phyloP scores from a whole-genome alignment of 345 rosid genomes.

The Melaleuca quinquenervia region DNA sequence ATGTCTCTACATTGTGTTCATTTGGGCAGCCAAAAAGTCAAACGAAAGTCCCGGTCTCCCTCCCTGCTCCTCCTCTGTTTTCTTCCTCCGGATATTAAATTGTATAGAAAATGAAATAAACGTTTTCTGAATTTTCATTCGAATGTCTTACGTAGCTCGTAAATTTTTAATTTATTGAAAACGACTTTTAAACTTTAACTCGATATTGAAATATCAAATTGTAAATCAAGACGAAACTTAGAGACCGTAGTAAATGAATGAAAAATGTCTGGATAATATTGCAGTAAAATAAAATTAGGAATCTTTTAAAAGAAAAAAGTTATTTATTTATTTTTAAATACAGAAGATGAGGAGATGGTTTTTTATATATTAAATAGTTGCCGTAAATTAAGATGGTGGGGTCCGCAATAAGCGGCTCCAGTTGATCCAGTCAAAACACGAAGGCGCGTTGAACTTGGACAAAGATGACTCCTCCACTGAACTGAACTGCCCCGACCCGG shows the following conservation, averaged over 20 bases:
- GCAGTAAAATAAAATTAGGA: too few species aligned
- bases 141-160: too few species aligned
- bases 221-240: too few species aligned
- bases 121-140: too few species aligned
- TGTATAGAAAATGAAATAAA: background rate
- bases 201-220: too few species aligned
- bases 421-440: background rate
- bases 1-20: background rate
- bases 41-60: background rate
- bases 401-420: background rate
- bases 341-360: background rate
- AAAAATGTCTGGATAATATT: too few species aligned
- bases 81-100: background rate
- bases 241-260: too few species aligned
- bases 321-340: background rate
- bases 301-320: background rate
- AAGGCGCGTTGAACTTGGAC: conserved; percentile 5
- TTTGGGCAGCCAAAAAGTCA: background rate
- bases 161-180: too few species aligned
- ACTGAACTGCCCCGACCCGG: background rate
- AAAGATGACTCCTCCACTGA: background rate
- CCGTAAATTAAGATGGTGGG: background rate
- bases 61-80: background rate
- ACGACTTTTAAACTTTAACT: too few species aligned
- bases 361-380: too few species aligned